These are phyloP conservation scores for Colletotrichum sp. DNA, from an alignment of 2,329 filamentous ascomycete species.

Conservation along the genomic window DNA sequence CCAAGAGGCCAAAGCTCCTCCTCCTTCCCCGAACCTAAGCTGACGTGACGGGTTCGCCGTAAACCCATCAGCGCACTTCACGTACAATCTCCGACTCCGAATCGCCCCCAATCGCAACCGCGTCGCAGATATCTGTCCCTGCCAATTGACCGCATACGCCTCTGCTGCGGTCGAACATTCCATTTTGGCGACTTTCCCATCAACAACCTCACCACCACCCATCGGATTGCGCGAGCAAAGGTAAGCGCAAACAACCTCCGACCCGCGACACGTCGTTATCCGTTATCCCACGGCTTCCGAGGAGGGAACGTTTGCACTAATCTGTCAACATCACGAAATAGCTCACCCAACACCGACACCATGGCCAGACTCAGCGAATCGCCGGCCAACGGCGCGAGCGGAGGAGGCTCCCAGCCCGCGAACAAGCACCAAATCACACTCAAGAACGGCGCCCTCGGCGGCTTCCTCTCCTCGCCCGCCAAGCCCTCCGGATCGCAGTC, in stretches of 20 bases:
- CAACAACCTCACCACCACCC: neutral
- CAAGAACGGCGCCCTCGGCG: neutral
- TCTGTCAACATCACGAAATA: neutral
- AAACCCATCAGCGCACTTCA: neutral
- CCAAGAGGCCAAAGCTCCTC: conserved; percentile 14
- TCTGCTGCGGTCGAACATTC: neutral
- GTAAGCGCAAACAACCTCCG: neutral
- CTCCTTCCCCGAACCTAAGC: neutral
- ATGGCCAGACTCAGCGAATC: conserved; percentile 4
- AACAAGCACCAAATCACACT: neutral
- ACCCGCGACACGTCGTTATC: neutral
- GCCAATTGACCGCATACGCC: neutral
- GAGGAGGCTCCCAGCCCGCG: neutral
- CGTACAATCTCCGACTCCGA: neutral
- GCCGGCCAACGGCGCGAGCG: neutral
- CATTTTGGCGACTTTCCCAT: no score
- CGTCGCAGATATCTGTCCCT: neutral
- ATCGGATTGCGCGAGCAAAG: neutral
- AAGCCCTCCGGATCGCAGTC: conserved; percentile 6
- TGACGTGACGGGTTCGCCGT: neutral
- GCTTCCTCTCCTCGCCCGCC: conserved; percentile 6
- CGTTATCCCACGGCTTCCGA: neutral
- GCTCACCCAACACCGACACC: neutral
- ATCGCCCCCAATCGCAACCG: neutral
- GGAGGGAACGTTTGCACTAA: neutral